Evolutionary conservation across 495 filamentous ascomycete species (phyloP).

Genomic region (Neohortaea acidophila): DNA sequence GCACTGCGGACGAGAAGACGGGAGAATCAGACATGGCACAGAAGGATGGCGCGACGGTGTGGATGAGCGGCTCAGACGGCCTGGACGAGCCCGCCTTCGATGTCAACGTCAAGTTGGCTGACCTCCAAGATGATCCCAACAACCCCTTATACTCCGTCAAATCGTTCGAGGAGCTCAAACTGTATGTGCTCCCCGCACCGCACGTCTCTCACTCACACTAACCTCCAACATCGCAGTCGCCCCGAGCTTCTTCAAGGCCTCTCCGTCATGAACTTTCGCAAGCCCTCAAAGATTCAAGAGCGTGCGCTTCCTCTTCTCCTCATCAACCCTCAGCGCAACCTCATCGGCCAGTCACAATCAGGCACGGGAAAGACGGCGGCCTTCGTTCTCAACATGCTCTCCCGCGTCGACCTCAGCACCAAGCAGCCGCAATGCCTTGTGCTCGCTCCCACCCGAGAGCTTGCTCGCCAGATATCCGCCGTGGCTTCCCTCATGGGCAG

Average conservation of each 20-base stretch:
- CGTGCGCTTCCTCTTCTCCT: conserved; percentile 79
- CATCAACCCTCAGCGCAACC: conserved; percentile 64
- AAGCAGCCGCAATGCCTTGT: conserved; percentile 72
- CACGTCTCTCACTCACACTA: neutral
- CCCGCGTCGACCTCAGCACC: conserved; percentile 56
- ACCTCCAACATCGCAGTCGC: conserved; percentile 6
- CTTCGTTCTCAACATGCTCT: conserved; percentile 81
- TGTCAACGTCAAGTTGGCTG: conserved; percentile 79
- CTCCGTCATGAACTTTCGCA: conserved; percentile 70
- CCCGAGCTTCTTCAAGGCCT: conserved; percentile 43
- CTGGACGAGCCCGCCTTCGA: conserved; percentile 63
- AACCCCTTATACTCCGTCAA: conserved; percentile 77
- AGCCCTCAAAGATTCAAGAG: conserved; percentile 95
- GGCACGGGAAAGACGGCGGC: conserved; percentile 98
- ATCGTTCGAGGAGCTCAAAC: conserved; percentile 69
- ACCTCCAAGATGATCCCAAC: conserved; percentile 70
- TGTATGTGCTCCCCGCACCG: conserved; percentile 51
- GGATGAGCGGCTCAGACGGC: conserved; percentile 24
- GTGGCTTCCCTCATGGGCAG: conserved; percentile 69
- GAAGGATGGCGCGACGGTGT: conserved; percentile 38
- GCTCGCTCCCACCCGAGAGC: conserved; percentile 82
- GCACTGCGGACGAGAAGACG: neutral
- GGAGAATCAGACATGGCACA: conserved; percentile 23
- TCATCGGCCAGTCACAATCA: conserved; percentile 96
- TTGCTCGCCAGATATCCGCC: conserved; percentile 83